Evolutionary conservation across 768 basidiomycete genomes (phyloP), one percentile per base, ranked within the genome.

Genomic region (Calocera viscosa): DNA sequence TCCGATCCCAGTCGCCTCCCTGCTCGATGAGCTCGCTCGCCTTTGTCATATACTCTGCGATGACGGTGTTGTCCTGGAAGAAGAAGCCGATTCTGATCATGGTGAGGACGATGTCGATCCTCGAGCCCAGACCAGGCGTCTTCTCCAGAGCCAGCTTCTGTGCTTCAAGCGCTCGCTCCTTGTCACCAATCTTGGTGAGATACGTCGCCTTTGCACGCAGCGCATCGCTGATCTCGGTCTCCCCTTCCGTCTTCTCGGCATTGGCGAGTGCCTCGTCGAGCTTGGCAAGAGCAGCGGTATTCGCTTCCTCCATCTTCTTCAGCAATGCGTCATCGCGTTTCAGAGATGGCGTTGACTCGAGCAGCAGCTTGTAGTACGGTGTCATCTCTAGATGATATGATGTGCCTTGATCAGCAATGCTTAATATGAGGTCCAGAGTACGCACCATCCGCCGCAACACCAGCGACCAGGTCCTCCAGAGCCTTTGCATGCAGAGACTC

Each of bases 1-100:
- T 85, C 65, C 95, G 82, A 75, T 99, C 95, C 95, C 95, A 99
- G 78, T 99, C 95, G 49, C 95, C 95, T 0, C 95, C 95, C 75
- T 92, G 84, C 72, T 97, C 94, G 65, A 96, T 89, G 47, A 96
- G 80, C 90, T 86, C 82, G 72, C 91, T 89, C 0, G 94, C 94
- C 71, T 87, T 86, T 32, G 83, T 79, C 53, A 97, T 84, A 71
- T 91, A 84, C 40, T 80, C 73, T 0, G 81, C 84, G 64, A 95
- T 86, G 69, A 94, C 78, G 2, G 82, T 76, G 35, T 87, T 83
- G 73, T 97, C 90, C 26, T 81, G 80, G 76, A 90, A 94, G 82
- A 97, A 98, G 75, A 97, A 82, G 0, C 91, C 94, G 66, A 97
- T 86, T 34, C 94, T 83, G 67, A 91, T 86, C 67, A 94, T 86